Evolutionary conservation across 148 eudicot genomes (phyloP).

Genomic region (Polygonum aviculare): DNA sequence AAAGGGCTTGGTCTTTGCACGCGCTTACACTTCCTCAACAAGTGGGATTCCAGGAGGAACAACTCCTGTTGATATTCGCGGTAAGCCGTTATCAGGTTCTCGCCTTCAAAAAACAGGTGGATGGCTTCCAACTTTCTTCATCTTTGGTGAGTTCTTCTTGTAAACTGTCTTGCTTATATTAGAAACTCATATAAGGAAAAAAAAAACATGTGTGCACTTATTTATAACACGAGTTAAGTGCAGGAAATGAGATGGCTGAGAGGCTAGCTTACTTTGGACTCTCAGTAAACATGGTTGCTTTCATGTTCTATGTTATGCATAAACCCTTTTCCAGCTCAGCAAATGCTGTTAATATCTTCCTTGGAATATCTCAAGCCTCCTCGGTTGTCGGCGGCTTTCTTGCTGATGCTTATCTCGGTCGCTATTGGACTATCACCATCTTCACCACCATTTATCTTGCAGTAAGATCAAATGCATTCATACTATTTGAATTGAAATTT

Average conservation of each 20-base stretch:
- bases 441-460: conserved; percentile 75
- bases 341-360: conserved; percentile 68
- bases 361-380: conserved; percentile 88
- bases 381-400: conserved; percentile 85
- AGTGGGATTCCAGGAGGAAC: conserved; percentile 20
- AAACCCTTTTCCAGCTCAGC: conserved; percentile 82
- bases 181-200: neutral
- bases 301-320: conserved; percentile 93
- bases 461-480: conserved; percentile 25
- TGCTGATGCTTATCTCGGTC: conserved; percentile 91
- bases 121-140: conserved; percentile 85
- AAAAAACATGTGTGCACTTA: neutral
- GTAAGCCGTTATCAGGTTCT: conserved; percentile 44
- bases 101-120: conserved; percentile 75
- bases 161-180: no score
- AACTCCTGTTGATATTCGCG: conserved; percentile 66
- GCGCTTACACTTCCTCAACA: conserved; percentile 28
- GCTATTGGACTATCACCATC: conserved; percentile 93
- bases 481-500: neutral
- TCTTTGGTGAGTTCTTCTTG: conserved; percentile 50
- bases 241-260: conserved; percentile 96
- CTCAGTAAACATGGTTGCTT: conserved; percentile 89
- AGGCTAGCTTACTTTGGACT: conserved; percentile 95
- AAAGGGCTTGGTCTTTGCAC: conserved; percentile 61
- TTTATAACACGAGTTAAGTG: neutral